phyloP scores from a whole-genome alignment of 2,329 filamentous ascomycete species.

The Phaeoacremonium minimum region DNA sequence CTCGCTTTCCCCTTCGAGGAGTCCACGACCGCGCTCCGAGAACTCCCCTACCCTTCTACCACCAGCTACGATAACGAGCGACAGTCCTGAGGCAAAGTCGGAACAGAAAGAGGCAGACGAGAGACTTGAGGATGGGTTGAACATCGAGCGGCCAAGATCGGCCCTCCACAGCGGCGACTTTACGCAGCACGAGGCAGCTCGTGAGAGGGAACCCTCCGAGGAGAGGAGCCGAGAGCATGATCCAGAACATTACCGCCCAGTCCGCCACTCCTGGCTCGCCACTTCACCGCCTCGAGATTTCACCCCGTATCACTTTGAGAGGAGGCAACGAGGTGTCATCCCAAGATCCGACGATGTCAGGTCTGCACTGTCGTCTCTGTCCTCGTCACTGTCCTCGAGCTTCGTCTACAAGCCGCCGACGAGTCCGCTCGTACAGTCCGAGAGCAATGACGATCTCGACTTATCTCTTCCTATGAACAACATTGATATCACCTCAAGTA shows the following conservation, averaged over 20 bases:
- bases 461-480: slow-evolving; percentile 49
- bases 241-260: slow-evolving; percentile 8
- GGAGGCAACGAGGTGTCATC: slow-evolving; percentile 18
- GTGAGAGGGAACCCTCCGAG: slow-evolving; percentile 13
- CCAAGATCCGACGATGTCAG: slow-evolving; percentile 29
- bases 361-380: slow-evolving; percentile 55
- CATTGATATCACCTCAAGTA: slow-evolving; percentile 40
- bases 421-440: slow-evolving; percentile 84
- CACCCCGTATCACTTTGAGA: slow-evolving; percentile 39
- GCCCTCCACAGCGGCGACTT: slow-evolving; percentile 67
- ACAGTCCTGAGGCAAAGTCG: slow-evolving; percentile 26
- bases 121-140: slow-evolving; percentile 48
- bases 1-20: slow-evolving; percentile 28
- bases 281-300: slow-evolving; percentile 54
- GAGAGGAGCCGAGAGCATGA: slow-evolving; percentile 5
- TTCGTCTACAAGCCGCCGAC: slow-evolving; percentile 87
- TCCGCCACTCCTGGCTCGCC: slow-evolving; percentile 39
- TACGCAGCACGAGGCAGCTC: slow-evolving; percentile 37
- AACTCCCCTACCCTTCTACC: slow-evolving; percentile 36
- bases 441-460: slow-evolving; percentile 76
- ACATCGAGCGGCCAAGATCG: slow-evolving; percentile 80
- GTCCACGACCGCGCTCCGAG: slow-evolving; percentile 26
- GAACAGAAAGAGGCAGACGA: slow-evolving; percentile 28
- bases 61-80: slow-evolving; percentile 42
- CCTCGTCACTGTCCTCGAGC: slow-evolving; percentile 70